Conservation (phyloP, 1,284 basidiomycete species). For the Trichosporon sp. region DNA sequence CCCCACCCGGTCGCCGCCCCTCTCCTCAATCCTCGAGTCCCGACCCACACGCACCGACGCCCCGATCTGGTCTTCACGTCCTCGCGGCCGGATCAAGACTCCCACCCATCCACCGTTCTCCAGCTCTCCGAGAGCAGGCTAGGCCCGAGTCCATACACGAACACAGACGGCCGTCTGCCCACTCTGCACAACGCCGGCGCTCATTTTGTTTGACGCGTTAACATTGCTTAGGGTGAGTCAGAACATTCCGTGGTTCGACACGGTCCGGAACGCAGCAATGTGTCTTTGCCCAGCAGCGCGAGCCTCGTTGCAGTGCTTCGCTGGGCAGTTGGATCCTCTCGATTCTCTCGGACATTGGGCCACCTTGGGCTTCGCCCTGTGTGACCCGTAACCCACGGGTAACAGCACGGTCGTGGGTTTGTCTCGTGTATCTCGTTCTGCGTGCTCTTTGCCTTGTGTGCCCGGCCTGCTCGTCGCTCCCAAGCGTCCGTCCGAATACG, state of each 20-base stretch:
- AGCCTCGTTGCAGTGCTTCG: neutral
- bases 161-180: conserved; percentile 15
- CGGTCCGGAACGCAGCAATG: neutral
- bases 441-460: neutral
- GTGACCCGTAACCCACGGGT: neutral
- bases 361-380: neutral
- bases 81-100: neutral
- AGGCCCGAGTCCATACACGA: conserved; percentile 19
- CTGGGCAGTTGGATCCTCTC: too few relatives aligned
- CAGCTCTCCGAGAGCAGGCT: neutral
- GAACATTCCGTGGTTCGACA: neutral
- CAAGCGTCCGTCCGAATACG: neutral
- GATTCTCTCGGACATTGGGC: neutral
- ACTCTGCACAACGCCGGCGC: neutral
- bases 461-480: neutral
- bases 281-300: neutral
- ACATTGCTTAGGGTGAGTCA: conserved; percentile 3
- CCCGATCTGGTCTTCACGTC: neutral
- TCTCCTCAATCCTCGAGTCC: neutral
- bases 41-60: neutral
- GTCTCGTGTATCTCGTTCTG: neutral
- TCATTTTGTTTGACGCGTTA: neutral
- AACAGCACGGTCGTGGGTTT: neutral
- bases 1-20: neutral
- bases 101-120: neutral